phyloP scores from a whole-genome alignment of 2,329 filamentous ascomycete species.

The Lecanosticta acicola region DNA sequence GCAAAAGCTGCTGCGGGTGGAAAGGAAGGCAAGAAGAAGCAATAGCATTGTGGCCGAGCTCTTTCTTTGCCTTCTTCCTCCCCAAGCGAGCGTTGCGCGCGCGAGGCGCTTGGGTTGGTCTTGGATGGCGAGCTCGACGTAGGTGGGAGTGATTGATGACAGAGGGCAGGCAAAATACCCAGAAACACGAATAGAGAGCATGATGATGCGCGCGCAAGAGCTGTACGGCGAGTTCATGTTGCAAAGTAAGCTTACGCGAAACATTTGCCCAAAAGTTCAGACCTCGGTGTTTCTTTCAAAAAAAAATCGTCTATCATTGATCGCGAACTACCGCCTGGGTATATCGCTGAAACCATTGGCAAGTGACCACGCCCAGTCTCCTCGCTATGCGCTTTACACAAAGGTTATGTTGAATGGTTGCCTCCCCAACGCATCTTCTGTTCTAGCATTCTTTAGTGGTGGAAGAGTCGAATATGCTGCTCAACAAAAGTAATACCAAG shows the following conservation, averaged over 20 bases:
- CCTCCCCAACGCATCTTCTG: background rate
- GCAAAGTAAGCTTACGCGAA: too few relatives aligned
- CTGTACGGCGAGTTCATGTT: too few relatives aligned
- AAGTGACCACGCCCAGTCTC: background rate
- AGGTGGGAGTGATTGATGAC: too few relatives aligned
- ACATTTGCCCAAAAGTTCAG: background rate
- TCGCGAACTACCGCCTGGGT: slow-evolving; percentile 1
- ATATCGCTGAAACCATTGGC: background rate
- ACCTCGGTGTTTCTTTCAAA: background rate
- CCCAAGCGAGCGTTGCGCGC: too few relatives aligned
- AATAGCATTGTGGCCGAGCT: too few relatives aligned
- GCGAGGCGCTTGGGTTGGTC: too few relatives aligned
- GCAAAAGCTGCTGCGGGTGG: slow-evolving; percentile 30
- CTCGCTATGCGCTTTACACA: background rate
- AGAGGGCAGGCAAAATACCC: too few relatives aligned
- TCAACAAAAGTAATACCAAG: slow-evolving; percentile 91
- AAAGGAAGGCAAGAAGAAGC: slow-evolving; percentile 27
- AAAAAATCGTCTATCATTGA: background rate
- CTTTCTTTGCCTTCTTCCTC: too few relatives aligned
- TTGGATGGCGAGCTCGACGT: too few relatives aligned
- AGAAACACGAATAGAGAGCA: too few relatives aligned
- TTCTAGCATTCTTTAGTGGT: slow-evolving; percentile 59
- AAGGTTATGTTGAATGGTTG: background rate
- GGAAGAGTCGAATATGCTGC: slow-evolving; percentile 90
- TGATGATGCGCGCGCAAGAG: too few relatives aligned